These are phyloP conservation scores for Claviceps sp. DNA, from an alignment of 2,329 filamentous ascomycete species.

Conservation along the genomic window DNA sequence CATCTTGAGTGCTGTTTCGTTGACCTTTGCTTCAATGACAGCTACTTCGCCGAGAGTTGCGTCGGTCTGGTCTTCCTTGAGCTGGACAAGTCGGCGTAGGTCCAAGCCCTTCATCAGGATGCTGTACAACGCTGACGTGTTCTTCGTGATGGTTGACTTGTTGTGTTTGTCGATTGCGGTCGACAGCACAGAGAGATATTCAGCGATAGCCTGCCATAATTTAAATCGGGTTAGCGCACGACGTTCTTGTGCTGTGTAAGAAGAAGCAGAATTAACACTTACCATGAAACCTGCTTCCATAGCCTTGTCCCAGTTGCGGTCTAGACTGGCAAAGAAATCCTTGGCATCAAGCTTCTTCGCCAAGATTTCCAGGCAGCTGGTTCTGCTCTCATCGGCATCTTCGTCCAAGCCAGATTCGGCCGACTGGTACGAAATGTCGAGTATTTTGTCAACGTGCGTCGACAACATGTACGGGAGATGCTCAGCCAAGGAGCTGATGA, in stretches of 20 bases:
- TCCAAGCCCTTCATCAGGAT: slow-evolving; percentile 50
- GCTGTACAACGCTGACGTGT: slow-evolving; percentile 54
- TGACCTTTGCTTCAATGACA: slow-evolving; percentile 50
- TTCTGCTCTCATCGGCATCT: slow-evolving; percentile 50
- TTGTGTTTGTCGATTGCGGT: slow-evolving; percentile 62
- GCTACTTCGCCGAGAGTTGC: slow-evolving; percentile 34
- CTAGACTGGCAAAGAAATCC: slow-evolving; percentile 59
- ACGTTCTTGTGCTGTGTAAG: not conserved
- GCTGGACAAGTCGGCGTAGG: slow-evolving; percentile 44
- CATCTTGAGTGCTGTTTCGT: slow-evolving; percentile 70
- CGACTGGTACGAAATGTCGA: slow-evolving; percentile 61
- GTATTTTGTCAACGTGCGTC: slow-evolving; percentile 56
- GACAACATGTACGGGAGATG: slow-evolving; percentile 86
- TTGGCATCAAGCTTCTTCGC: slow-evolving; percentile 68
- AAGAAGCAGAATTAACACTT: slow-evolving; percentile 18
- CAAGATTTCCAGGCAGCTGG: slow-evolving; percentile 57
- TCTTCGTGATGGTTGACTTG: slow-evolving; percentile 68
- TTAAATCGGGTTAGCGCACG: not conserved
- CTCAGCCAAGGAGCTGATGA: slow-evolving; percentile 67
- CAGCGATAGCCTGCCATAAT: slow-evolving; percentile 42
- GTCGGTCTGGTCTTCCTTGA: slow-evolving; percentile 32
- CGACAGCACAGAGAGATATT: slow-evolving; percentile 57
- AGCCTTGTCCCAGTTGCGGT: slow-evolving; percentile 59
- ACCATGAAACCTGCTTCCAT: slow-evolving; percentile 47
- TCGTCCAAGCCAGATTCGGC: slow-evolving; percentile 47